Conservation (phyloP, 768 basidiomycete genomes). For the Mrakia hoshinonis region DNA sequence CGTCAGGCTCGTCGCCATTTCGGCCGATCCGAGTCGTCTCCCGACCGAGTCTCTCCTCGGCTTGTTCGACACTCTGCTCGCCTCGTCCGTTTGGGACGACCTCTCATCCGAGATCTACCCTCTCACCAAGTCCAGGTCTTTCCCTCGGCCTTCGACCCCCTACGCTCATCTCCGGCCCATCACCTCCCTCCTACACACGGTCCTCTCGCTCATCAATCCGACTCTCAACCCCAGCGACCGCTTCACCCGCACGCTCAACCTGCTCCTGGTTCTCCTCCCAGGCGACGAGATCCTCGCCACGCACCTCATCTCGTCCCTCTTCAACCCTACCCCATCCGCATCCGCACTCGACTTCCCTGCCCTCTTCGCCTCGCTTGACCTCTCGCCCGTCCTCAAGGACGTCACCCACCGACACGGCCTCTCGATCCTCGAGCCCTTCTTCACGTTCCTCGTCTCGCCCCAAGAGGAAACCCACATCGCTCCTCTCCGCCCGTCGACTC, state of each 20-base stretch:
- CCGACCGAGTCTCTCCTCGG: background rate
- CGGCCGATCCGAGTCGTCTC: background rate
- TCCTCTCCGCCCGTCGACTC: conserved; percentile 49
- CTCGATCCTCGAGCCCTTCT: conserved; percentile 39
- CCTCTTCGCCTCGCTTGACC: background rate
- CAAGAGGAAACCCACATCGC: conserved; percentile 46
- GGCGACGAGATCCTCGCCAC: conserved; percentile 64
- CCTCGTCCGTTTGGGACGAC: conserved; percentile 1
- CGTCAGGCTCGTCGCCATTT: background rate
- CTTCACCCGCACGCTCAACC: conserved; percentile 57
- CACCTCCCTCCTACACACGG: conserved; percentile 49
- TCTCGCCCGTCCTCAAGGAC: background rate
- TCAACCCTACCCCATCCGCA: background rate
- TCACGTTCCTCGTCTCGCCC: conserved; percentile 44
- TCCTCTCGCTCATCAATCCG: conserved; percentile 53
- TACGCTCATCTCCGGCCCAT: conserved; percentile 48
- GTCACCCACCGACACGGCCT: conserved; percentile 35
- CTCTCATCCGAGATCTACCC: conserved; percentile 10
- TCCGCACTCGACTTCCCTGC: background rate
- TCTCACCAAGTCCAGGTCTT: background rate
- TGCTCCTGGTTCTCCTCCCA: conserved; percentile 52
- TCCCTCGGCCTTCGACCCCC: background rate
- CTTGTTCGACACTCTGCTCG: conserved; percentile 4
- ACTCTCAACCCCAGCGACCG: conserved; percentile 48
- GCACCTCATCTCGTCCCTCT: conserved; percentile 41